These are phyloP conservation scores for Diaporthe sp. DNA, from an alignment of 2,329 filamentous ascomycete species.

Conservation along the genomic window DNA sequence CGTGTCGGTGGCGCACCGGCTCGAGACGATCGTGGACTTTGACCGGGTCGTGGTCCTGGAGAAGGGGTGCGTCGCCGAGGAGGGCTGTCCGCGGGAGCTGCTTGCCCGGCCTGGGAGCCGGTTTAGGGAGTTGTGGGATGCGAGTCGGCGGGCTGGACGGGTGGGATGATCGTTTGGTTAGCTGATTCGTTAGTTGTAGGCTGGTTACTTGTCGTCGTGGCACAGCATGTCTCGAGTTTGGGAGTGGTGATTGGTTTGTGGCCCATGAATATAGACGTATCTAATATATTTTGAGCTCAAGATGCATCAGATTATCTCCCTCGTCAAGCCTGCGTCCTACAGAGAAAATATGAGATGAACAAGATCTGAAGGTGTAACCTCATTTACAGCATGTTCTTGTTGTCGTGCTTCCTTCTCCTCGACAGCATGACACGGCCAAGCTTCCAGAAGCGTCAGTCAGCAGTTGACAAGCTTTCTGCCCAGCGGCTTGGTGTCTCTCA, in stretches of 20 bases:
- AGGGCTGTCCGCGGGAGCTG: conserved; percentile 25
- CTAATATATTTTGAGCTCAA: not conserved
- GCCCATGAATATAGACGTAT: not conserved
- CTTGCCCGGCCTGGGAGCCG: conserved; percentile 4
- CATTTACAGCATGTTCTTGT: too few relatives aligned
- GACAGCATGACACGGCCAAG: conserved; percentile 3
- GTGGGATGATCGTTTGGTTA: not conserved
- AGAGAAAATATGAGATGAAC: not conserved
- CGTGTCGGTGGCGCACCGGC: conserved; percentile 52
- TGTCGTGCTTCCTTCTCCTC: not conserved
- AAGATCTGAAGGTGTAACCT: too few relatives aligned
- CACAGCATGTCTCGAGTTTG: not conserved
- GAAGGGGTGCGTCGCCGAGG: conserved; percentile 47
- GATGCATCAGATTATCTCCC: not conserved
- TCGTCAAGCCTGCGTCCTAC: too few relatives aligned
- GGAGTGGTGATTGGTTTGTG: too few relatives aligned
- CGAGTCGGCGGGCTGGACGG: conserved; percentile 25
- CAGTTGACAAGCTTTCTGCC: conserved; percentile 24
- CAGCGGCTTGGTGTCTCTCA: conserved; percentile 19
- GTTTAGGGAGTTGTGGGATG: conserved; percentile 34
- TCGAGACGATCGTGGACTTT: conserved; percentile 62
- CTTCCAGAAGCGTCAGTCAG: not conserved
- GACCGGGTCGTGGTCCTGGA: conserved; percentile 65
- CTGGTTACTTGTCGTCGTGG: not conserved
- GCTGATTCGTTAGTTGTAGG: not conserved